Base-by-base conservation (phyloP, 345 rosid species). In the Combretum micranthum region DNA sequence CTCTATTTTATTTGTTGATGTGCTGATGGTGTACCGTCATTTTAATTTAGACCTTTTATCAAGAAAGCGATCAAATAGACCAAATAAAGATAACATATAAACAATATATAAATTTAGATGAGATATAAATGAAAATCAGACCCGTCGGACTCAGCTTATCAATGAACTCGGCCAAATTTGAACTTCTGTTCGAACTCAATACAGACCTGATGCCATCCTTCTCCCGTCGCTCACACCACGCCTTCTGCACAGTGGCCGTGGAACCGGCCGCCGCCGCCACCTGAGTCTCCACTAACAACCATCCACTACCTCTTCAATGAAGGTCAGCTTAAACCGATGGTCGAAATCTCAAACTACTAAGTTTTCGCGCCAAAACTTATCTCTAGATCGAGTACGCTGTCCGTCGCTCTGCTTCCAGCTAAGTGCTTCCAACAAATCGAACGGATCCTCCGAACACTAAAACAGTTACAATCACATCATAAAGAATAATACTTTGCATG, bases 381-480 rank as follows among this genome's bases (percentile, higher is more conserved):
- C 50, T 79, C 51, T 87, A n/a, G n/a, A n/a, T 82, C 51, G 64
- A 61, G 45, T 52, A 49, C 43, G 70, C 76, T 15, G 75, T 85
- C 63, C 89, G 84, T 64, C 92, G 92, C 52, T 87, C 81, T 15
- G 80, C 79, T 15, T 42, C 66, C 10, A 75, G n/a, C 75, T 44
- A 74, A 77, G 44, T 68, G 76, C 66, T 72, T 70, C 59, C 56
- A 60, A 20, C 56, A 70, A 80, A 72, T 85, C 56, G 73, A 82
- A 47, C 90, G 85, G 59, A 76, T 88, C 68, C 63, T 85, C 39
- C 8, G 92, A 86, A 50, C 76, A 80, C 67, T 95, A 84, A 42
- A 89, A 81, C 61, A 75, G 76, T 66, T 89, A 74, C 66, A 59
- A 59, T 11, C 76, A 83, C 69, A 72, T 84, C 48, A 62, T 81